Evolutionary conservation across 331 rosid species (phyloP).

Genomic region (Quercus phellos): DNA sequence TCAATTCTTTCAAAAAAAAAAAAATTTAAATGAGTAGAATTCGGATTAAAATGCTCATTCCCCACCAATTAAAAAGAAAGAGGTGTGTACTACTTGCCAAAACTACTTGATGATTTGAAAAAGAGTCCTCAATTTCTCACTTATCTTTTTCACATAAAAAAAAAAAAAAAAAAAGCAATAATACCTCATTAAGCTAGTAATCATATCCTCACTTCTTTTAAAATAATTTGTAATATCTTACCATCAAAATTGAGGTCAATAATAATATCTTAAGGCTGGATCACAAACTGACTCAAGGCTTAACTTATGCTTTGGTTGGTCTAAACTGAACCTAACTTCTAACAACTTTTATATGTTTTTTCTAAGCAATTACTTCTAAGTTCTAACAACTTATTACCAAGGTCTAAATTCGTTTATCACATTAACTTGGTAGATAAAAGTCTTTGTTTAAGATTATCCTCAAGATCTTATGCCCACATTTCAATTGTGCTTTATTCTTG

Average conservation of each 20-base stretch:
- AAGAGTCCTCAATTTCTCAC: background rate
- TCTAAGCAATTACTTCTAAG: background rate
- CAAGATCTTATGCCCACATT: background rate
- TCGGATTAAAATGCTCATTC: too few relatives aligned
- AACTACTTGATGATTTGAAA: background rate
- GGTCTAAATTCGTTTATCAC: background rate
- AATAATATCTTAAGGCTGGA: too few relatives aligned
- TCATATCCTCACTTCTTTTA: background rate
- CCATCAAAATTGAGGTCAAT: background rate
- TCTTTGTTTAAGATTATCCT: slow-evolving; percentile 1
- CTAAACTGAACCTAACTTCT: background rate
- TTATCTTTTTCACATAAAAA: background rate
- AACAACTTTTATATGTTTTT: background rate
- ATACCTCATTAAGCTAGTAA: background rate
- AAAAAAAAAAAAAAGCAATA: background rate
- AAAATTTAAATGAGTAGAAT: too few relatives aligned
- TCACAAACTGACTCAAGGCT: too few relatives aligned
- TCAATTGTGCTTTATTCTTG: background rate
- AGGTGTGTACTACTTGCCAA: background rate
- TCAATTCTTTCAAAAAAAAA: too few relatives aligned
- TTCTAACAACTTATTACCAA: background rate
- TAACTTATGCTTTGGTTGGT: background rate
- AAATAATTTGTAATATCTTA: background rate
- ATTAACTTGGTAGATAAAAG: background rate
- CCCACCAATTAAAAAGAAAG: too few relatives aligned